Conservation (phyloP, 139 green algal genomes). For the Astrephomene gubernaculifera region DNA sequence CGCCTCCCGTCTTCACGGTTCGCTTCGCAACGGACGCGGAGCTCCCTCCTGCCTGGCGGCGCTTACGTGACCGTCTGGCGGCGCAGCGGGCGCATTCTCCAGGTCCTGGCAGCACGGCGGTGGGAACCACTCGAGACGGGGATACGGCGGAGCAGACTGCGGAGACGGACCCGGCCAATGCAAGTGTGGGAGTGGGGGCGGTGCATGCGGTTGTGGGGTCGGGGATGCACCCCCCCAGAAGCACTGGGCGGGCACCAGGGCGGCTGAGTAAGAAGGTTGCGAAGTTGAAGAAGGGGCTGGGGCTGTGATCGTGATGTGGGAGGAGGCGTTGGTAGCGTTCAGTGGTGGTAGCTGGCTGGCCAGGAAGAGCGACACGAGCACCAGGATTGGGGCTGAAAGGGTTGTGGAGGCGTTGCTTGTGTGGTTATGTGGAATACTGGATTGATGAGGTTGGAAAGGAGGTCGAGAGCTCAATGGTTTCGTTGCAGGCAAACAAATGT, state of each 20-base stretch:
- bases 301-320: constrained; percentile 6
- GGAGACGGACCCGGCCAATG: constrained; percentile 36
- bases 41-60: not conserved
- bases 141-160: constrained; percentile 46
- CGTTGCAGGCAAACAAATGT: no score
- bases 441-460: no score
- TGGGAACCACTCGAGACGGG: constrained; percentile 14
- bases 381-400: no score
- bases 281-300: constrained; percentile 33
- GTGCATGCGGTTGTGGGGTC: not conserved
- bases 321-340: no score
- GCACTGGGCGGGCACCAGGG: not conserved
- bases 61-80: not conserved
- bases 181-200: not conserved
- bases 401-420: no score
- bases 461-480: no score
- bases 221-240: not conserved
- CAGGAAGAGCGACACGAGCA: no score
- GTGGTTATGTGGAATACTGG: no score
- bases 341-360: no score
- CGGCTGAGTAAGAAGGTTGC: constrained; percentile 40
- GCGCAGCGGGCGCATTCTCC: constrained; percentile 8
- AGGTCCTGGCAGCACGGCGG: constrained; percentile 4
- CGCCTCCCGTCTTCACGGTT: not conserved
- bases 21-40: constrained; percentile 23